Conservation (phyloP, 2,329 filamentous ascomycete genomes). For the Elsinoe fawcettii region DNA sequence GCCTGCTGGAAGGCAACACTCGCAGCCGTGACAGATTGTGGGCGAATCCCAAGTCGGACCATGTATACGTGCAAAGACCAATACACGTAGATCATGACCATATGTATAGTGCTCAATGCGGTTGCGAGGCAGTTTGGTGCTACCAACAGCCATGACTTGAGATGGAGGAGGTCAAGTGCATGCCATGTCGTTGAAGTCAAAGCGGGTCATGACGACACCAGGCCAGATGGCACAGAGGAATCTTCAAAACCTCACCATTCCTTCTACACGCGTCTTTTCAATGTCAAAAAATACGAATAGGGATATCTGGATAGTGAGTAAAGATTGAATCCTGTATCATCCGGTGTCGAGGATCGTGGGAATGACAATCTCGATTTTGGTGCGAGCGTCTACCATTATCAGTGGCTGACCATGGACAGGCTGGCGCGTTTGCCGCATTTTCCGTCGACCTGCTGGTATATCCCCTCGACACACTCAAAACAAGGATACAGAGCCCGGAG, state of each 20-base stretch:
- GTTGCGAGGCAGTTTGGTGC: no score
- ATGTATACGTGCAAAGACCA: no score
- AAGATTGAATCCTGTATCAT: neutral
- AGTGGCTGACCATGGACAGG: conserved; percentile 42
- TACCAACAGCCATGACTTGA: neutral
- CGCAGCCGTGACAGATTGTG: neutral
- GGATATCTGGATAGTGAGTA: conserved; percentile 51
- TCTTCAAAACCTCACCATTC: neutral
- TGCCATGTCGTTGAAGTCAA: neutral
- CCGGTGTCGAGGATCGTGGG: neutral
- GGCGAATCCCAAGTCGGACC: neutral
- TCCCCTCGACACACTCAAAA: conserved; percentile 84
- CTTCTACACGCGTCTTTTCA: conserved; percentile 3
- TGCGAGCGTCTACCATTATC: neutral
- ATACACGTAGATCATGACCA: no score
- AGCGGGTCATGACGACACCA: neutral
- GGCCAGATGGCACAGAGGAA: neutral
- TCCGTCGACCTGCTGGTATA: conserved; percentile 80
- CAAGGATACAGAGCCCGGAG: conserved; percentile 69
- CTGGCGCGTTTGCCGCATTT: conserved; percentile 77
- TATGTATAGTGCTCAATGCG: no score
- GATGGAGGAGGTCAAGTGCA: neutral
- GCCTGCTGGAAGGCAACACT: neutral
- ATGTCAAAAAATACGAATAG: conserved; percentile 46
- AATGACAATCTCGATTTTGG: neutral